Evolutionary conservation across 495 filamentous ascomycete genomes (phyloP), one percentile per base, ranked within the genome.

Genomic region (Penicillium riverlandense): DNA sequence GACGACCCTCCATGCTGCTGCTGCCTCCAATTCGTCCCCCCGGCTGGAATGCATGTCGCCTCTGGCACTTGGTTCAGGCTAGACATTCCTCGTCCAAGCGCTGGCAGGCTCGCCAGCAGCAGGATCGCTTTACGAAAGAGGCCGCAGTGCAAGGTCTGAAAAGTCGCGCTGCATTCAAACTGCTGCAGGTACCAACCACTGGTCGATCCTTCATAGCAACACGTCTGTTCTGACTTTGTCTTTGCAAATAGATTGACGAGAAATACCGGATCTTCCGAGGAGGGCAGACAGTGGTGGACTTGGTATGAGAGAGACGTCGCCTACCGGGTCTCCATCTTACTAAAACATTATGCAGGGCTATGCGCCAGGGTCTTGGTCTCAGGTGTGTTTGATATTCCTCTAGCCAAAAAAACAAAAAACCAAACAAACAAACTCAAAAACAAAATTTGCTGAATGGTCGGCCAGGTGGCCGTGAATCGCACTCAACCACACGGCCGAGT

Each of bases 341-440:
- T 15, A 15, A 41, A 40, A 50, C 45, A 11, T 30, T 34, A 40
- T 29, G 7, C 54, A 90, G 87, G 92, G 92, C 22, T 98, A 86
- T 67, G 92, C 92, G 6, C 92, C 92, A 11, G 92, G 94, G 0
- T 84, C 80, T 14, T 98, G 92, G 92, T 95, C 88, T 32, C 90
- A 98, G 69, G 85, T 88, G 62, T 38, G 57, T 45, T 13, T 33
- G 13, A 3, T 47, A 43, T 7, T 11, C 8, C 16, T 16, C 32
- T 34, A 27, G 22, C 32, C 10, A 28, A 22, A 22, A 22, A 22
- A 16, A 16, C 15, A 16, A 16, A 16, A 16, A 16, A 1, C 1
- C 1, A 16, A 16, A 16, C 1, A 1, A 16, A 16, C 1, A 16
- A 16, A 16, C 1, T 4, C 15, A 16, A 16, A 22, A 22, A 6